phyloP scores from a whole-genome alignment of 202 grass and related monocot genomes.

The Sporobolus alterniflorus region DNA sequence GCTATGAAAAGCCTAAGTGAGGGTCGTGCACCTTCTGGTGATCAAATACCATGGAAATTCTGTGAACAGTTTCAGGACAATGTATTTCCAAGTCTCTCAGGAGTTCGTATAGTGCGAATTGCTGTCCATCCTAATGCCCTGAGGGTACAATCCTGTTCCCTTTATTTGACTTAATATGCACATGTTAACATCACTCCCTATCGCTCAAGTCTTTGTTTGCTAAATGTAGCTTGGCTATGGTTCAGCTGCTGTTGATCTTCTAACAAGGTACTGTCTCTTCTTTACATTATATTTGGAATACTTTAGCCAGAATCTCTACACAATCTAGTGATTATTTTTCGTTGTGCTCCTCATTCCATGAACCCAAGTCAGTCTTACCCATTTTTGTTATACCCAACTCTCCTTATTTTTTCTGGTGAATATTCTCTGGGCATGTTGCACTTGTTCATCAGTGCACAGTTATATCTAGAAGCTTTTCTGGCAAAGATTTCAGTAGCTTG shows the following conservation, averaged over 20 bases:
- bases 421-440: background rate
- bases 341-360: background rate
- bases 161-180: background rate
- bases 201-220: conserved; percentile 24
- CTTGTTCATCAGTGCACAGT: conserved; percentile 5
- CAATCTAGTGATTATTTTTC: conserved; percentile 8
- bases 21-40: conserved; percentile 77
- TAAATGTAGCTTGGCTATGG: conserved; percentile 84
- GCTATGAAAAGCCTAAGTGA: conserved; percentile 87
- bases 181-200: conserved; percentile 24
- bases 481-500: background rate
- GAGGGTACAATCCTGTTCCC: conserved; percentile 52
- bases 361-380: background rate
- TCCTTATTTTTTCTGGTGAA: conserved; percentile 1
- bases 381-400: background rate
- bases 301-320: background rate
- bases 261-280: conserved; percentile 60
- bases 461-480: background rate
- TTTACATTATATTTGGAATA: background rate
- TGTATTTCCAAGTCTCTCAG: conserved; percentile 94
- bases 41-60: conserved; percentile 99
- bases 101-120: conserved; percentile 92
- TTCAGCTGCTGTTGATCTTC: conserved; percentile 68
- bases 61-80: conserved; percentile 98
- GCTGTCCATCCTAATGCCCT: conserved; percentile 93